Base-by-base conservation (phyloP, 2,329 filamentous ascomycete genomes). In the Thelonectria olida region DNA sequence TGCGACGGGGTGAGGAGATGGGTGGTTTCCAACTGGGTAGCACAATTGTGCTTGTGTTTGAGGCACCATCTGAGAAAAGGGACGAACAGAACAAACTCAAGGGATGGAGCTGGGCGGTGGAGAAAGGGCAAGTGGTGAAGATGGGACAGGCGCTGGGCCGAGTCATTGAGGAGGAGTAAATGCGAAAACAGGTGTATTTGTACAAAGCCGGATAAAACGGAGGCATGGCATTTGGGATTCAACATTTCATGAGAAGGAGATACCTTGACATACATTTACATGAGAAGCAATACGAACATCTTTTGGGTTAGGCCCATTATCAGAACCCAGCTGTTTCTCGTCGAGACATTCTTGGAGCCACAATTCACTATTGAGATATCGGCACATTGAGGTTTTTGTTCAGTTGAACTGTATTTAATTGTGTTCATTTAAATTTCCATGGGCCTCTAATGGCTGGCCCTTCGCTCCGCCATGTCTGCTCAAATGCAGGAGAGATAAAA, bases 11-110 rank as follows among this genome's bases (percentile, higher is more conserved):
- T 34, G 95, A 98, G 74, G 96, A 99, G 78, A 98, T 99, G 93
- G 96, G 96, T 55, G 96, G 96, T 0, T 99, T 99, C 80, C 93
- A 96, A 81, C 84, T 99, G 4, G 96, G 96, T 19, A 97, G 93
- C 76, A 97, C 95, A 1, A 90, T 99, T 67, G 96, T 99, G 38
- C 82, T 99, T 53, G 93, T 99, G 1, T 99, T 99, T 74, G 96
- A 99, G 79, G 96, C 96, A 12, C 96, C 96, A 1, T 67, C 88
- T 2, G 88, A 86, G 76, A 82, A 82, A 58, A 79, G 78, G 7
- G 81, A 80, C 28, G 82, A 81, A 19, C 83, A 82, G 1, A 80
- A 84, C 52, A 80, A 84, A 54, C 86, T 83, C 59, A 87, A 85
- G 13, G 93, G 93, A 0, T 98, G 93, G 86, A 86, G 84, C 63